These are phyloP conservation scores for Oehlia diaphana DNA, from an alignment of 192 early-diverging fungal genomes.

Conservation along the genomic window DNA sequence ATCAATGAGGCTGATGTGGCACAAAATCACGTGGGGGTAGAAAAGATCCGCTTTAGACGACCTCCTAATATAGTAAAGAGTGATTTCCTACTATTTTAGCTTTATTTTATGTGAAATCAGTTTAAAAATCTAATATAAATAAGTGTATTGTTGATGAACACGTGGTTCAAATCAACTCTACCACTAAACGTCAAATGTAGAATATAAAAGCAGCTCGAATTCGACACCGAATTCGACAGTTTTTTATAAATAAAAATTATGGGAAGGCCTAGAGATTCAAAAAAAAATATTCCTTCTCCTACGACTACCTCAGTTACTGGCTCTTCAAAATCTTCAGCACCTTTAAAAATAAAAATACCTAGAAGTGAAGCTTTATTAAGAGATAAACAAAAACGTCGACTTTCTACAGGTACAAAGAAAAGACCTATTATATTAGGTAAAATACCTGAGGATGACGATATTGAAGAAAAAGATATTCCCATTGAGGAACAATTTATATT, in stretches of 20 bases:
- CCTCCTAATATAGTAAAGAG: no score
- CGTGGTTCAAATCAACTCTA: neutral
- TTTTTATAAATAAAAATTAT: neutral
- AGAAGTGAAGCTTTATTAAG: neutral
- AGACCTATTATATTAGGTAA: neutral
- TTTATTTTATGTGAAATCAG: no score
- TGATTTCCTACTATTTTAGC: no score
- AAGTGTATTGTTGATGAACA: neutral
- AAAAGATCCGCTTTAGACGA: no score
- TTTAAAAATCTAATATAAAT: neutral
- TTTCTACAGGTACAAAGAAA: neutral
- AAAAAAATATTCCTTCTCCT: neutral
- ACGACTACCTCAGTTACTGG: neutral
- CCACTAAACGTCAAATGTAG: neutral
- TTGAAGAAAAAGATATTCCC: constrained; percentile 67
- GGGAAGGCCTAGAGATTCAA: neutral
- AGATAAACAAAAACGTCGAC: no score
- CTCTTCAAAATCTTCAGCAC: neutral
- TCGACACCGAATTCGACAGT: neutral
- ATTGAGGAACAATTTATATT: constrained; percentile 85
- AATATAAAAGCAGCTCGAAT: neutral
- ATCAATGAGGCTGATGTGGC: no score
- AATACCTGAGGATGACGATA: constrained; percentile 33
- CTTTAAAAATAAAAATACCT: neutral
- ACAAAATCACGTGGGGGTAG: no score